phyloP scores from a whole-genome alignment of 1,139 yeast genomes.

The Yueomyces sp. region DNA sequence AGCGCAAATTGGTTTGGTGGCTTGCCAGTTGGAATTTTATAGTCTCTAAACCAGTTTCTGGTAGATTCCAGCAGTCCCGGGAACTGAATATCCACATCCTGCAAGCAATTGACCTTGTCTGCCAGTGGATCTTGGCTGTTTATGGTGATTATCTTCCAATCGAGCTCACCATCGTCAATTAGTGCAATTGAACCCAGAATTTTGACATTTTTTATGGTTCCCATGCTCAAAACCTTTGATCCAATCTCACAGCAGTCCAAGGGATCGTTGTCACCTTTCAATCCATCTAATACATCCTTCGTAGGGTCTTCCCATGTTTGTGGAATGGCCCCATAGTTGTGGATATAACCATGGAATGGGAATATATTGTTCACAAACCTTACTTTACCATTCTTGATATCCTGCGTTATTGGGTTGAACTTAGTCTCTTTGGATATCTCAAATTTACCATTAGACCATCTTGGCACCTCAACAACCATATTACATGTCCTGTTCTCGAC shows the following conservation, averaged over 20 bases:
- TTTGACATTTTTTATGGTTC: constrained; percentile 74
- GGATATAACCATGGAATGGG: constrained; percentile 94
- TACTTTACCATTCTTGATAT: constrained; percentile 79
- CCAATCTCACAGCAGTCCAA: constrained; percentile 95
- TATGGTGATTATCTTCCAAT: constrained; percentile 90
- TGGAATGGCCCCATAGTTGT: constrained; percentile 96
- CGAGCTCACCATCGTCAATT: constrained; percentile 94
- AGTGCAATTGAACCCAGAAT: constrained; percentile 87
- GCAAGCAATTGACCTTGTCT: constrained; percentile 56
- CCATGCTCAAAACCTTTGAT: constrained; percentile 37
- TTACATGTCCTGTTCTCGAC: constrained; percentile 52
- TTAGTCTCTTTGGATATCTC: constrained; percentile 67
- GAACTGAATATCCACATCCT: constrained; percentile 69
- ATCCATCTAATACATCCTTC: constrained; percentile 30
- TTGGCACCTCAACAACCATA: constrained; percentile 90
- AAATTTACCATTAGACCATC: constrained; percentile 91
- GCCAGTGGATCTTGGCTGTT: constrained; percentile 77
- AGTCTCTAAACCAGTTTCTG: constrained; percentile 87
- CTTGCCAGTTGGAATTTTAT: constrained; percentile 91
- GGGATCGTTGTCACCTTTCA: constrained; percentile 91
- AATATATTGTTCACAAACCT: constrained; percentile 82
- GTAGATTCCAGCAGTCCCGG: constrained; percentile 83
- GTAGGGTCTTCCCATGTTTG: constrained; percentile 89
- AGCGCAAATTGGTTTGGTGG: constrained; percentile 79
- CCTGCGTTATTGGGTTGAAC: constrained; percentile 88